Evolutionary conservation across 2,329 filamentous ascomycete genomes (phyloP).

Genomic region (Aureobasidium sp.): DNA sequence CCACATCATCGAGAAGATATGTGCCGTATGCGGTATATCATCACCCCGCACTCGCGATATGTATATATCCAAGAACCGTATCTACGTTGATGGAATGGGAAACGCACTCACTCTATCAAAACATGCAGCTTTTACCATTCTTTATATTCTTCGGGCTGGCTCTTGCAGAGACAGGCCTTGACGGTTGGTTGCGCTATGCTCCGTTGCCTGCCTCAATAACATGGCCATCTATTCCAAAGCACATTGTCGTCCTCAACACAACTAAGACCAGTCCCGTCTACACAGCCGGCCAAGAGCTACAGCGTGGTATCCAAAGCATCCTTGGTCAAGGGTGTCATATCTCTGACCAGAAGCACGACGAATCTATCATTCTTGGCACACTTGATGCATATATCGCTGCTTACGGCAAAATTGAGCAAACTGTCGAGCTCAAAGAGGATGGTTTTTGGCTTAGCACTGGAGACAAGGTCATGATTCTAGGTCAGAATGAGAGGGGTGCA

Average conservation of each 20-base stretch:
- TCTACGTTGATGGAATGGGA: no score
- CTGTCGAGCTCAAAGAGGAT: constrained; percentile 56
- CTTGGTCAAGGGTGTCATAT: constrained; percentile 48
- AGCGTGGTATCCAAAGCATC: constrained; percentile 63
- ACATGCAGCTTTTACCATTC: neutral
- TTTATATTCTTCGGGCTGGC: constrained; percentile 33
- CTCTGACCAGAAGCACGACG: constrained; percentile 38
- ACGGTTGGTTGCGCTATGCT: constrained; percentile 73
- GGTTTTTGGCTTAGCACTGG: constrained; percentile 67
- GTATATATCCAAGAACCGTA: neutral
- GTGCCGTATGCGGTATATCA: neutral
- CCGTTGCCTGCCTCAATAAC: constrained; percentile 47
- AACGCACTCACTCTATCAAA: no score
- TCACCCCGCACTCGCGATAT: neutral
- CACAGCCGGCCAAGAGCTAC: constrained; percentile 65
- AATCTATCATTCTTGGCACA: constrained; percentile 56
- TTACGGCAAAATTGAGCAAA: constrained; percentile 37
- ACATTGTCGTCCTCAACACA: constrained; percentile 60
- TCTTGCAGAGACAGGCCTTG: constrained; percentile 65
- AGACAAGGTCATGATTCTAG: constrained; percentile 61
- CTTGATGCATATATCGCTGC: constrained; percentile 45
- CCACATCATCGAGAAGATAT: neutral
- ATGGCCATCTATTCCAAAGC: constrained; percentile 51
- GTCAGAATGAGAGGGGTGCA: constrained; percentile 71
- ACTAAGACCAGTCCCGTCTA: constrained; percentile 63